Base-by-base conservation (phyloP, 306 rosid species). In the Cicer yamashitae region DNA sequence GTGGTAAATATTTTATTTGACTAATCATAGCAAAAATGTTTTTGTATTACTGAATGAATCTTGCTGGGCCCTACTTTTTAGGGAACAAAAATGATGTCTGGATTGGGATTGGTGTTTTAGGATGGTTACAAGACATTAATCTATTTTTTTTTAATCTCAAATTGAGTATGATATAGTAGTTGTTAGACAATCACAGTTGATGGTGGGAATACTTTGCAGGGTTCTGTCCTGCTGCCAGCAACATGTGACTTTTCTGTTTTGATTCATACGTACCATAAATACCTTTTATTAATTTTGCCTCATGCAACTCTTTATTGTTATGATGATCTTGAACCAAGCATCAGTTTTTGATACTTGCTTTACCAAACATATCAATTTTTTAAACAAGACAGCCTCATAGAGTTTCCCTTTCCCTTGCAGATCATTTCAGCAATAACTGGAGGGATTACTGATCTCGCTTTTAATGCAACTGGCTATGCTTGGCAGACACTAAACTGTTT, bases 401-500 rank as follows among this genome's bases (percentile, higher is more conserved):
- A 68, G 43, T 78, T 62, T 75, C 53, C 11, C 25, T 62, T 70
- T 56, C 67, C n/a, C 73, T 58, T 85, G 87, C 93, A 96, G 99
- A 90, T 96, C 62, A 92, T 96, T 81, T 96, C 99, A 18, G 98
- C 99, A 70, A 88, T 90, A 68, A 85, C 98, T 48, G 99, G 99
- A 50, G 99, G 99, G 71, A 63, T 92, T 68, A 92, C 99, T 41
- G 99, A 92, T 86, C 77, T 96, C 48, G 82, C 96, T 37, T 96
- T 96, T 79, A 93, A 90, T 71, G 89, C 96, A 15, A 59, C 85
- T 17, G 98, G 99, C 80, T 96, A 96, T 75, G 74, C 86, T 13
- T 96, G 99, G 99, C 99, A 96, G 84, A 81, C 89, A 64, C 47
- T 82, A 64, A 96, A 96, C 86, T 96, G 99, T 81, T 92, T 96